These are phyloP conservation scores for Chloropicon primus DNA, from an alignment of 139 green algal genomes.

Conservation along the genomic window DNA sequence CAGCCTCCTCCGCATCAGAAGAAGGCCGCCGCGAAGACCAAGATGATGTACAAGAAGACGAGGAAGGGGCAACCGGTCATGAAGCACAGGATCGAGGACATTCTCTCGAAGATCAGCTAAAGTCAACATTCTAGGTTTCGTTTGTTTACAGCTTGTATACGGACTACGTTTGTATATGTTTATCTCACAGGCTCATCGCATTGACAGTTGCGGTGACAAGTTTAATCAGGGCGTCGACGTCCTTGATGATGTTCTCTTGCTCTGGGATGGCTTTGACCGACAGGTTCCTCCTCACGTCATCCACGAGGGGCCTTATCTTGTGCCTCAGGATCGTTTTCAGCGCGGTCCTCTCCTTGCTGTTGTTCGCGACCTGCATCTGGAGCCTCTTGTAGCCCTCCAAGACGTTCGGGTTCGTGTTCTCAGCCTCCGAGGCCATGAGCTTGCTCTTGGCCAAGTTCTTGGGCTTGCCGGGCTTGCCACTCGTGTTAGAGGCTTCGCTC, in stretches of 20 bases:
- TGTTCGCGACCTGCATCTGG: constrained; percentile 17
- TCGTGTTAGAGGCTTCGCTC: constrained; percentile 1
- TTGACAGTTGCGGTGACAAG: constrained; percentile 37
- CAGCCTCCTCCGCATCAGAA: neutral
- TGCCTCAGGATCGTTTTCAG: constrained; percentile 63
- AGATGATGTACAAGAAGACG: constrained; percentile 14
- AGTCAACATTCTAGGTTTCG: neutral
- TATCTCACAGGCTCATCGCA: constrained; percentile 25
- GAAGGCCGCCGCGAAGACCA: neutral
- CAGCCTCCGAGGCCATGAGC: constrained; percentile 1
- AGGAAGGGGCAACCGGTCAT: constrained; percentile 12
- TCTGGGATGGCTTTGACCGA: constrained; percentile 11
- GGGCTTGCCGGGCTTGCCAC: constrained; percentile 2
- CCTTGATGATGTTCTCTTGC: neutral
- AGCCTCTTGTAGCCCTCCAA: constrained; percentile 4
- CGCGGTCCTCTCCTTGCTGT: constrained; percentile 46
- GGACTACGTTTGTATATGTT: neutral
- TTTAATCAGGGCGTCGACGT: constrained; percentile 28
- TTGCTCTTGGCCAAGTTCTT: neutral
- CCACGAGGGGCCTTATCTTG: constrained; percentile 46
- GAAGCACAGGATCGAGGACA: constrained; percentile 14
- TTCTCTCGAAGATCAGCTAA: constrained; percentile 10
- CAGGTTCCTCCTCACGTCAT: constrained; percentile 31
- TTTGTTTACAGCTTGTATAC: neutral
- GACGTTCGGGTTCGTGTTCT: constrained; percentile 9